Percentiles rank a stretch among this genome's conserved stretches.
phyloP scores from a whole-genome alignment of 2,329 filamentous ascomycete species.

The Nemania diffusa region DNA sequence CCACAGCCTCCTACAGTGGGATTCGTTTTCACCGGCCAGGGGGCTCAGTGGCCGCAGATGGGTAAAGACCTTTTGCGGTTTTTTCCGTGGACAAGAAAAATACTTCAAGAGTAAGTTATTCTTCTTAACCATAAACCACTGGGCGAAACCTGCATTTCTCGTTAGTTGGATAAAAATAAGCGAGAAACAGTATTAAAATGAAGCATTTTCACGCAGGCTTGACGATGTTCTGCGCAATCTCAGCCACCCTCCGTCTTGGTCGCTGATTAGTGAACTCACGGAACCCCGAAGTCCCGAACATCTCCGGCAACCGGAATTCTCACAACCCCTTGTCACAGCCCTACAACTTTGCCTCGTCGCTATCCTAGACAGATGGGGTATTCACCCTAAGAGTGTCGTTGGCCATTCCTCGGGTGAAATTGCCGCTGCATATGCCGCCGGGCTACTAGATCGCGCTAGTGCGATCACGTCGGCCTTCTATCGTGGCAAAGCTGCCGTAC shows the following conservation, averaged over 20 bases:
- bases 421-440: slow-evolving; percentile 35
- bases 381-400: slow-evolving; percentile 24
- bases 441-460: not conserved
- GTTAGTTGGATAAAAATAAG: not conserved
- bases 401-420: slow-evolving; percentile 44
- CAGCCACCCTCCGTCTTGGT: slow-evolving; percentile 36
- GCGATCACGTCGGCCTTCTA: slow-evolving; percentile 37
- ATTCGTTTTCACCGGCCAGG: slow-evolving; percentile 43
- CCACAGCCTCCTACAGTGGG: slow-evolving; percentile 6
- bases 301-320: slow-evolving; percentile 38
- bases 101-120: slow-evolving; percentile 34
- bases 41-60: slow-evolving; percentile 44
- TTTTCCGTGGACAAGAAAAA: slow-evolving; percentile 17
- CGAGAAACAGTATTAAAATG: not conserved
- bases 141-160: not conserved
- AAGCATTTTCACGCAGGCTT: not conserved
- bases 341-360: slow-evolving; percentile 32
- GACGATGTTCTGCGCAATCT: slow-evolving; percentile 11
- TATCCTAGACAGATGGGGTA: slow-evolving; percentile 30
- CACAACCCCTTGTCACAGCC: slow-evolving; percentile 38
- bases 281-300: slow-evolving; percentile 27
- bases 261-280: slow-evolving; percentile 40
- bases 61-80: slow-evolving; percentile 29
- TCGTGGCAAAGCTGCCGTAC: slow-evolving; percentile 28
- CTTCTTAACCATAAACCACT: not conserved